These are phyloP conservation scores for Beauveria australis DNA, from an alignment of 2,329 filamentous ascomycete species.

Conservation along the genomic window DNA sequence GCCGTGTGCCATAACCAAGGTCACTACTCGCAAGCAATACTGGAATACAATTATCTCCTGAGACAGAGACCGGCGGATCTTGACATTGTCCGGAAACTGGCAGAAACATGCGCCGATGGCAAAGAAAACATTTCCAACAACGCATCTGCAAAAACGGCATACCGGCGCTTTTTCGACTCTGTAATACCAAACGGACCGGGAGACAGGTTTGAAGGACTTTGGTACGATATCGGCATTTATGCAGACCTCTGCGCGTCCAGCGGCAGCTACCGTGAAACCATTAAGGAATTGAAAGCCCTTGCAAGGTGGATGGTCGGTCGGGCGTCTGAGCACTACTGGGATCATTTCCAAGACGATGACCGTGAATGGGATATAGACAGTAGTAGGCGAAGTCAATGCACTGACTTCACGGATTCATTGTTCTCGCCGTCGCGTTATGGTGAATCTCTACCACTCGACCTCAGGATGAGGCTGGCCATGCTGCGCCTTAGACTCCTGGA, in stretches of 20 bases:
- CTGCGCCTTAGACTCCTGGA: constrained; percentile 68
- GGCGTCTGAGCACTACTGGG: constrained; percentile 68
- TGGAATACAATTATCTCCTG: constrained; percentile 48
- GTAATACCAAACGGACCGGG: constrained; percentile 25
- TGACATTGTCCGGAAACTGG: constrained; percentile 45
- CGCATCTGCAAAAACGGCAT: constrained; percentile 38
- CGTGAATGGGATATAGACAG: constrained; percentile 80
- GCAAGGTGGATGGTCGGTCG: constrained; percentile 79
- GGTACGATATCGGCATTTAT: constrained; percentile 82
- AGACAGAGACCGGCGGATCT: constrained; percentile 46
- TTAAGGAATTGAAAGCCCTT: constrained; percentile 61
- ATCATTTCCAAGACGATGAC: constrained; percentile 62
- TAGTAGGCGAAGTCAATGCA: constrained; percentile 53
- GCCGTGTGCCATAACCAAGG: constrained; percentile 49
- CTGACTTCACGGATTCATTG: constrained; percentile 50
- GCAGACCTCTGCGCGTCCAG: constrained; percentile 67
- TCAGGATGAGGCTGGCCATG: constrained; percentile 75
- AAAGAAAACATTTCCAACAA: constrained; percentile 33
- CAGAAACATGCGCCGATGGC: constrained; percentile 48
- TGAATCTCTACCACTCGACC: constrained; percentile 64
- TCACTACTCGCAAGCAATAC: constrained; percentile 43
- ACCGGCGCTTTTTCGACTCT: constrained; percentile 38
- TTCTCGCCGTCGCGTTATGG: constrained; percentile 54
- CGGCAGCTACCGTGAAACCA: constrained; percentile 55
- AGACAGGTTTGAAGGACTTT: constrained; percentile 41